Conservation (phyloP, 2,329 filamentous ascomycete species). For the Pseudogymnoascus sp. region DNA sequence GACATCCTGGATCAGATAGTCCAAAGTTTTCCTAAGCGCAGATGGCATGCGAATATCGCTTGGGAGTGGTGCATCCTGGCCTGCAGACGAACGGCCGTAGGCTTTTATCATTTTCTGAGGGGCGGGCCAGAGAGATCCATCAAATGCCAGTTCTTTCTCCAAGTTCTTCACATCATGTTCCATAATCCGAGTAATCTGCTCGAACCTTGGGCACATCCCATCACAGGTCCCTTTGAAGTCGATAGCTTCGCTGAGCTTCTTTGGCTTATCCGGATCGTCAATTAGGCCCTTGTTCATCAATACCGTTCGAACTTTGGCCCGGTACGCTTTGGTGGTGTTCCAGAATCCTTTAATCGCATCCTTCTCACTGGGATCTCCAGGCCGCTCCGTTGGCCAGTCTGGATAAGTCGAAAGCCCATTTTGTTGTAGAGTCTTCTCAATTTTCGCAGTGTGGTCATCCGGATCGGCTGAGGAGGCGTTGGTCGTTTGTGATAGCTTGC, state of each 20-base stretch:
- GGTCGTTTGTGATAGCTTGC: constrained; percentile 7
- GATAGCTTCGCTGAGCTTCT: constrained; percentile 55
- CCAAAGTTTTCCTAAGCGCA: constrained; percentile 50
- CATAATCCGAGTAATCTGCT: constrained; percentile 55
- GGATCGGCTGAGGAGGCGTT: not conserved
- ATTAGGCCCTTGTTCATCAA: constrained; percentile 54
- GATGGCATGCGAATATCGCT: constrained; percentile 59
- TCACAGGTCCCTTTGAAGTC: constrained; percentile 62
- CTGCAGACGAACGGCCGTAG: constrained; percentile 59
- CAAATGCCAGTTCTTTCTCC: constrained; percentile 41
- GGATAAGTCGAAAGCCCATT: constrained; percentile 38
- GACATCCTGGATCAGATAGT: constrained; percentile 56
- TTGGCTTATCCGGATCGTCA: constrained; percentile 57
- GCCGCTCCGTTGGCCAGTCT: constrained; percentile 44
- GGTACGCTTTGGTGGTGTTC: constrained; percentile 49
- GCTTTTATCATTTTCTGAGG: constrained; percentile 57
- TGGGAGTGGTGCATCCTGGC: constrained; percentile 58
- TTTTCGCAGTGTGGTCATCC: constrained; percentile 37
- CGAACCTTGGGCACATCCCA: constrained; percentile 63
- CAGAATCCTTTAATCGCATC: constrained; percentile 47
- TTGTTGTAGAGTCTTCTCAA: constrained; percentile 45
- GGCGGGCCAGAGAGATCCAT: constrained; percentile 39
- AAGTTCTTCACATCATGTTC: constrained; percentile 50
- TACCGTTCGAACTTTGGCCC: constrained; percentile 47
- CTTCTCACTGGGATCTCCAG: constrained; percentile 45